These are phyloP conservation scores for Dispira simplex DNA, from an alignment of 192 early-diverging fungal species.

Conservation along the genomic window DNA sequence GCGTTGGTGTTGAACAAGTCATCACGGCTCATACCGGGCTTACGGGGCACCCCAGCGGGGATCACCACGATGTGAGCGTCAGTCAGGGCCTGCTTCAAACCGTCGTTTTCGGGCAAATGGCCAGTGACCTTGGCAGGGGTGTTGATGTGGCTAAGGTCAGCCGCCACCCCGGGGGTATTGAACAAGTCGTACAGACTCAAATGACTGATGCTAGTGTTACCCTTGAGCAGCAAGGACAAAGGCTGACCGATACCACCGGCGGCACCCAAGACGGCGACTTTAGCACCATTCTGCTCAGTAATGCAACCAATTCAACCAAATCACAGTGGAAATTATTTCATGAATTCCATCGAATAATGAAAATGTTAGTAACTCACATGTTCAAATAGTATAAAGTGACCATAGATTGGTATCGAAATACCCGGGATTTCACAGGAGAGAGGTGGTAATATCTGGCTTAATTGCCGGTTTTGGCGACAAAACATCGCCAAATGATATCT, in stretches of 20 bases:
- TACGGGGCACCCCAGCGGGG: conserved; percentile 94
- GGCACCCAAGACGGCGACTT: conserved; percentile 58
- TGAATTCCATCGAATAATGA: no score
- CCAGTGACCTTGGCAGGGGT: conserved; percentile 66
- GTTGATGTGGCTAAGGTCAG: conserved; percentile 90
- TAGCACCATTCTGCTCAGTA: conserved; percentile 15
- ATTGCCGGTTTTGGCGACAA: no score
- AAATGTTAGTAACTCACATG: no score
- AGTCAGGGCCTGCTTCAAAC: conserved; percentile 53
- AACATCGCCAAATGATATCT: no score
- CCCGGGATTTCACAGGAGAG: no score
- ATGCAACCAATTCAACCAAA: no score
- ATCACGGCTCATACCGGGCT: conserved; percentile 98
- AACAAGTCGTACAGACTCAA: conserved; percentile 89
- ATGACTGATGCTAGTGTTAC: conserved; percentile 67
- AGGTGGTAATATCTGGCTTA: no score
- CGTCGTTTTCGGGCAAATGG: conserved; percentile 41
- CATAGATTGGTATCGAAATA: no score
- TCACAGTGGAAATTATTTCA: no score
- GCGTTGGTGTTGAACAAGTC: conserved; percentile 98
- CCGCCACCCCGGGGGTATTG: conserved; percentile 94
- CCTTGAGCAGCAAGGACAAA: conserved; percentile 88
- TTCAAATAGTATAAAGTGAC: no score
- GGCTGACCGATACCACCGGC: conserved; percentile 97
- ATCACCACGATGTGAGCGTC: conserved; percentile 81